Percentiles rank a stretch among this genome's conserved stretches.
phyloP scores from a whole-genome alignment of 805 yeast genomes.

The Wickerhamiella vanderwaltii region DNA sequence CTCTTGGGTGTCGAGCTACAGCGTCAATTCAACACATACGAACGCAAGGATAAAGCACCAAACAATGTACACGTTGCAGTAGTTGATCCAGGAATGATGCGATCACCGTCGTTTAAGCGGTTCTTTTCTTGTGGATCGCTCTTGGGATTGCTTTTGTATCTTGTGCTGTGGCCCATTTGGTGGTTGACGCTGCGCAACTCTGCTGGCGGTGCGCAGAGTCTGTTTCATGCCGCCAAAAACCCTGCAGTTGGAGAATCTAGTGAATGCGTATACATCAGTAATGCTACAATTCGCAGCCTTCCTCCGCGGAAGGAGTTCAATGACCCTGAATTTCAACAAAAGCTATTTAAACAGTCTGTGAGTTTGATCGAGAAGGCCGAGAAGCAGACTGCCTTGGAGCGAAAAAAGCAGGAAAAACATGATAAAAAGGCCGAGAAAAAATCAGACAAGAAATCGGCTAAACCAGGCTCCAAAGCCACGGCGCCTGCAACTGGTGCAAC shows the following conservation, averaged over 20 bases:
- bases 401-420: slow-evolving; percentile 36
- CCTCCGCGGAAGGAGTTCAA: slow-evolving; percentile 52
- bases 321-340: slow-evolving; percentile 47
- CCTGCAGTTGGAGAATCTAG: slow-evolving; percentile 52
- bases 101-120: slow-evolving; percentile 76
- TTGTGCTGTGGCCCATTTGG: slow-evolving; percentile 66
- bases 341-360: slow-evolving; percentile 50
- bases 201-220: slow-evolving; percentile 66
- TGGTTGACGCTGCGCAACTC: slow-evolving; percentile 72
- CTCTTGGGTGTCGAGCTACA: slow-evolving; percentile 74
- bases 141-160: slow-evolving; percentile 43
- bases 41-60: slow-evolving; percentile 56
- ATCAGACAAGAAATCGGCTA: too few relatives aligned
- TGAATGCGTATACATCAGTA: slow-evolving; percentile 64
- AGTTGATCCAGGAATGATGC: slow-evolving; percentile 86
- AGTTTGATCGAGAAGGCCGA: slow-evolving; percentile 48
- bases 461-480: too few relatives aligned
- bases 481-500: too few relatives aligned
- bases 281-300: slow-evolving; percentile 42
- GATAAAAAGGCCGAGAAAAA: too few relatives aligned
- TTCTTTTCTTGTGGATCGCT: slow-evolving; percentile 65
- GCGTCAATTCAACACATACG: slow-evolving; percentile 43
- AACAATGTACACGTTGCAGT: slow-evolving; percentile 56
- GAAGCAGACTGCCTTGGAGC: slow-evolving; percentile 53
- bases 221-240: slow-evolving; percentile 51